phyloP scores from a whole-genome alignment of 805 yeast species.

The Nakazawaea molendinolei region DNA sequence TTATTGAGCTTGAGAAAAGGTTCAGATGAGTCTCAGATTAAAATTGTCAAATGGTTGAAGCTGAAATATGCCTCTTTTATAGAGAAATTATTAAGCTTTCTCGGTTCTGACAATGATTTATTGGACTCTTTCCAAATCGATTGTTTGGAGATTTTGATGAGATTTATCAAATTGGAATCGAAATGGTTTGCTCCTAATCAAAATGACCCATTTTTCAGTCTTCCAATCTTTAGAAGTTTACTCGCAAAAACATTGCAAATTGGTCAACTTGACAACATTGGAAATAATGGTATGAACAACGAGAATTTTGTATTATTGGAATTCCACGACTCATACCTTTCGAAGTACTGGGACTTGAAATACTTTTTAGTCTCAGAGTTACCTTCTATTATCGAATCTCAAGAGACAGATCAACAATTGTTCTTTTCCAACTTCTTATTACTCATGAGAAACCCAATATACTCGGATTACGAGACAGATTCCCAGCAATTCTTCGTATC shows the following conservation, averaged over 20 bases:
- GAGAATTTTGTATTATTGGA: constrained; percentile 42
- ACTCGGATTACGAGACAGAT: constrained; percentile 25
- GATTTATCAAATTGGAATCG: constrained; percentile 51
- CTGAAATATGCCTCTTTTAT: constrained; percentile 53
- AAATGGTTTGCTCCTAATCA: constrained; percentile 40
- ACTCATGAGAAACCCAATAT: constrained; percentile 25
- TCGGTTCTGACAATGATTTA: constrained; percentile 35
- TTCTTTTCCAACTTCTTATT: constrained; percentile 35
- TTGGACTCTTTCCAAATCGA: constrained; percentile 44
- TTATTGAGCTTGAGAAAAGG: constrained; percentile 28
- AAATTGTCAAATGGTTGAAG: constrained; percentile 58
- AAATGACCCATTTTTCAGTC: constrained; percentile 60
- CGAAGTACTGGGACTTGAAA: constrained; percentile 68
- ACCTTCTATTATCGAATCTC: constrained; percentile 16
- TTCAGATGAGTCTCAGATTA: constrained; percentile 36
- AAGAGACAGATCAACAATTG: constrained; percentile 14
- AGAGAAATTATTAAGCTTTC: constrained; percentile 30
- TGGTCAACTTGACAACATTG: constrained; percentile 4
- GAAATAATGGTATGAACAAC: constrained; percentile 1
- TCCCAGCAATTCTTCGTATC: constrained; percentile 31
- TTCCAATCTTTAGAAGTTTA: constrained; percentile 37
- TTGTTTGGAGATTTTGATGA: constrained; percentile 47
- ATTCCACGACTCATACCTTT: constrained; percentile 49
- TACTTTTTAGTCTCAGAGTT: constrained; percentile 57
- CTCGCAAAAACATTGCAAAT: constrained; percentile 24